Conservation (phyloP, 2,329 filamentous ascomycete genomes). For the Aspergillus ibericus region DNA sequence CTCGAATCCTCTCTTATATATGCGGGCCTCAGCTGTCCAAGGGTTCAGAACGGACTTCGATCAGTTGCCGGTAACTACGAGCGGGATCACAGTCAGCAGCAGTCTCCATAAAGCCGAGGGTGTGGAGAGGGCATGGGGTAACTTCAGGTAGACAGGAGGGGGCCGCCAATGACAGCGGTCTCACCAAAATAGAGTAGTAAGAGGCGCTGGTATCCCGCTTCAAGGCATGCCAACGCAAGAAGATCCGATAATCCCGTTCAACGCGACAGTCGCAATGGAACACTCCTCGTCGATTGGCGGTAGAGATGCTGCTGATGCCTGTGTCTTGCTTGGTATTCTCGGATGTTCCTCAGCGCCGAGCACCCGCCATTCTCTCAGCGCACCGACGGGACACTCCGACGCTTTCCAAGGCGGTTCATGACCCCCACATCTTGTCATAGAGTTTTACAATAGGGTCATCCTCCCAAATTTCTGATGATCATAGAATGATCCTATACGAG, state of each 20-base stretch:
- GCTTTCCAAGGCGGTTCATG: neutral
- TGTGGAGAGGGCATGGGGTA: conserved; percentile 19
- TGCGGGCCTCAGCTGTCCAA: neutral
- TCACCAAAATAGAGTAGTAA: conserved; percentile 1
- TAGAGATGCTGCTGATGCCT: conserved; percentile 7
- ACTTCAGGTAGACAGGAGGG: conserved; percentile 6
- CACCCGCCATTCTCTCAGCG: conserved; percentile 11
- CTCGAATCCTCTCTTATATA: neutral
- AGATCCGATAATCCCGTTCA: neutral
- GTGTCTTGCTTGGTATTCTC: conserved; percentile 5
- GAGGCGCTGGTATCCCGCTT: neutral
- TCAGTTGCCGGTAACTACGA: conserved; percentile 7
- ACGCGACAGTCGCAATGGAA: neutral
- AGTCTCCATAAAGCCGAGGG: conserved; percentile 15
- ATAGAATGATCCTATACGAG: neutral
- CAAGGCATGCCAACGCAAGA: neutral
- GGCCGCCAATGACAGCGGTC: conserved; percentile 6
- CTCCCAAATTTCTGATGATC: neutral
- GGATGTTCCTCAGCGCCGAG: conserved; percentile 24
- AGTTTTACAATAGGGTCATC: neutral
- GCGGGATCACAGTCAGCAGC: neutral
- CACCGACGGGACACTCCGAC: conserved; percentile 2
- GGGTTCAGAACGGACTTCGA: neutral
- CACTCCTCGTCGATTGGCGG: conserved; percentile 1
- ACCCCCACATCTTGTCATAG: neutral